Conservation (phyloP, 176 grass and related monocot species). For the Lolium rigidum region DNA sequence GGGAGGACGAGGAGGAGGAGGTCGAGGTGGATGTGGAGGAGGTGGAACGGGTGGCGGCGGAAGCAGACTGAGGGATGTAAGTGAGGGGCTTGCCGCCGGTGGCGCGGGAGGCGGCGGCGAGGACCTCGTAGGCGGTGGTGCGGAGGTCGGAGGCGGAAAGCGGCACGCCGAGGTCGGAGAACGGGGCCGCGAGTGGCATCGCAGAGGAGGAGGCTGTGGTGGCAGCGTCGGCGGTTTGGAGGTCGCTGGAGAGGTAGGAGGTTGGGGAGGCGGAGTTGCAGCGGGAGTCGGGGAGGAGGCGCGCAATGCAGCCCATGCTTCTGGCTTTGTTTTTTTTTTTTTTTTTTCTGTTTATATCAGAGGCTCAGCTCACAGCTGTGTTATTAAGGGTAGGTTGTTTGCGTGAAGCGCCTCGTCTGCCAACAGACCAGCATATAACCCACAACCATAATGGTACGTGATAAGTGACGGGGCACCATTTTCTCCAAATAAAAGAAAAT, state of each 20-base stretch:
- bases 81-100: slow-evolving; percentile 65
- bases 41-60: slow-evolving; percentile 16
- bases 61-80: slow-evolving; percentile 68
- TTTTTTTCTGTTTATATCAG: background rate
- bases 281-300: slow-evolving; percentile 36
- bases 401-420: slow-evolving; percentile 1
- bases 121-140: slow-evolving; percentile 84
- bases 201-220: background rate
- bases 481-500: no score
- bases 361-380: background rate
- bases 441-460: slow-evolving; percentile 6
- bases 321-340: background rate
- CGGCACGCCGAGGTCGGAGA: slow-evolving; percentile 55
- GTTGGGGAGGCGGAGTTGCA: slow-evolving; percentile 16
- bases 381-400: background rate
- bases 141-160: slow-evolving; percentile 72
- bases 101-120: slow-evolving; percentile 75
- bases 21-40: slow-evolving; percentile 30
- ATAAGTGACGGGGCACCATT: no score
- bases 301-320: slow-evolving; percentile 42
- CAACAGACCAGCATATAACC: background rate
- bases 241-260: background rate
- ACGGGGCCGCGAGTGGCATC: slow-evolving; percentile 55
- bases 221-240: background rate
- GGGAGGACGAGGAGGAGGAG: slow-evolving; percentile 26